These are phyloP conservation scores for Akanthomyces uredinophilus DNA, from an alignment of 2,329 filamentous ascomycete species.

Conservation along the genomic window DNA sequence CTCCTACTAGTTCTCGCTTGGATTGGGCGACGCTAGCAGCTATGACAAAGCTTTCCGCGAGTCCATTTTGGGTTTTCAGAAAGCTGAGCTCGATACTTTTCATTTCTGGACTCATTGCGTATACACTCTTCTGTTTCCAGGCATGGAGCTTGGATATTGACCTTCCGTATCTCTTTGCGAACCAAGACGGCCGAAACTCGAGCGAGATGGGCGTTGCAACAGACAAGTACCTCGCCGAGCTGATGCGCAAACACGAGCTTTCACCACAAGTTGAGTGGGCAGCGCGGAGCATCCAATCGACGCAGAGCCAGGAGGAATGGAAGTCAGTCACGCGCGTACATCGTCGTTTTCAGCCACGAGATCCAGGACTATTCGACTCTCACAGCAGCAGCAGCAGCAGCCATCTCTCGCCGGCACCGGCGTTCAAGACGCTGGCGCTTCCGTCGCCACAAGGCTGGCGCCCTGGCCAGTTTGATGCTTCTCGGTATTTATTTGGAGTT, in stretches of 20 bases:
- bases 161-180: background rate
- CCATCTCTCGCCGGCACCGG: background rate
- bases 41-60: constrained; percentile 5
- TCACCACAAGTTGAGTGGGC: constrained; percentile 9
- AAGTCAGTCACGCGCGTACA: background rate
- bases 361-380: background rate
- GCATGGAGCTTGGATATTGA: background rate
- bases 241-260: background rate
- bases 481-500: constrained; percentile 38
- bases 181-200: background rate
- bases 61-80: background rate
- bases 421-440: constrained; percentile 24
- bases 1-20: background rate
- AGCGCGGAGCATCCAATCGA: constrained; percentile 1
- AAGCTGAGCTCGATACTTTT: background rate
- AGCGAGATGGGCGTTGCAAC: background rate
- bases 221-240: background rate
- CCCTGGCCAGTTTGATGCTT: constrained; percentile 33
- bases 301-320: background rate
- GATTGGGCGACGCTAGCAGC: background rate
- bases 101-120: background rate
- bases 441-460: constrained; percentile 27
- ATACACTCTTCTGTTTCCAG: background rate
- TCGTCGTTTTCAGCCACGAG: background rate
- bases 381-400: background rate